These are phyloP conservation scores for Aspergillus fructus DNA, from an alignment of 2,329 filamentous ascomycete genomes.

Conservation along the genomic window DNA sequence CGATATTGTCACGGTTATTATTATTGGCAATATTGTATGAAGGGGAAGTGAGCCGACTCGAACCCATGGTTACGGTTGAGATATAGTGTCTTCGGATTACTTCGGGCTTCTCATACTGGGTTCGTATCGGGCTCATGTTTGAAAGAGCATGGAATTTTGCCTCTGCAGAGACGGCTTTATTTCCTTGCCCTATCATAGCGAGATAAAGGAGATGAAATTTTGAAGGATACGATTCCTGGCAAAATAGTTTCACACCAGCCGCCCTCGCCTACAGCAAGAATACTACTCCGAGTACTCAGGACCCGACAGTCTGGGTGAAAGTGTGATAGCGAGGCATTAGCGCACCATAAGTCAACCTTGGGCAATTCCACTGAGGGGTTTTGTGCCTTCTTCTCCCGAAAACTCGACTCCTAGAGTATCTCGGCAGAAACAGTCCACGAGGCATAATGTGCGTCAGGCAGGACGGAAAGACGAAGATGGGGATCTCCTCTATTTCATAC, in stretches of 20 bases:
- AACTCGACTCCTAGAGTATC: neutral
- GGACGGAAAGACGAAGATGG: neutral
- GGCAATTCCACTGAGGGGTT: slow-evolving; percentile 18
- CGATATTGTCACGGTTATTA: too few species aligned
- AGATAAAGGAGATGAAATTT: neutral
- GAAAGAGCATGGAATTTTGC: neutral
- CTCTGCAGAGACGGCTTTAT: neutral
- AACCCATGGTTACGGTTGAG: slow-evolving; percentile 1
- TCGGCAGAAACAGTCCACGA: neutral
- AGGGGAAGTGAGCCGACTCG: neutral
- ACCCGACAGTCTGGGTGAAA: slow-evolving; percentile 27
- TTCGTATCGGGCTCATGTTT: neutral
- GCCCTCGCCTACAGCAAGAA: slow-evolving; percentile 17
- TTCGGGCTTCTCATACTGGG: neutral
- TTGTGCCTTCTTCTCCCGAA: neutral
- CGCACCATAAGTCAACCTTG: slow-evolving; percentile 11
- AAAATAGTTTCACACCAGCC: slow-evolving; percentile 11
- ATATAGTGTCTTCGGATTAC: slow-evolving; percentile 1
- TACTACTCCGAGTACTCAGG: slow-evolving; percentile 19
- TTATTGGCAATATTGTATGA: too few species aligned
- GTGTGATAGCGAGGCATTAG: slow-evolving; percentile 28
- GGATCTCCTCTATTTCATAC: neutral
- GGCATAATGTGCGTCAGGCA: neutral
- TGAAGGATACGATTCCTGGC: slow-evolving; percentile 14
- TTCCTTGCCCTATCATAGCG: slow-evolving; percentile 2